Evolutionary conservation across 1,284 basidiomycete species (phyloP), one percentile per base, ranked within the genome.

Genomic region (Cutaneotrichosporon curvatum): DNA sequence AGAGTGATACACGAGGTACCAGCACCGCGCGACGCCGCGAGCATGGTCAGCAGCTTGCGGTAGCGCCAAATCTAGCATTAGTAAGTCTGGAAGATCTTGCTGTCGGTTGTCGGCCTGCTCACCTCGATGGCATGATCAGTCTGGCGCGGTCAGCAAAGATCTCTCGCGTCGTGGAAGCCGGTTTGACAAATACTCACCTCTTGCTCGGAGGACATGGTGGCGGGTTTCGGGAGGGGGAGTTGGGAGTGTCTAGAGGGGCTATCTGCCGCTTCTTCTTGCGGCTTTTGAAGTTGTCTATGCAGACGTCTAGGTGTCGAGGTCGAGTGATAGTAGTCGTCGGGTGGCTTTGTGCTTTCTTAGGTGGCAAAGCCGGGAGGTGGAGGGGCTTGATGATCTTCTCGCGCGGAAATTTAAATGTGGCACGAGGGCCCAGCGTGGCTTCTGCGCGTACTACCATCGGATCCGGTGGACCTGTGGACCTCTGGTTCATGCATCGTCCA

Each of bases 1-100:
- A 98, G 79, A 72, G 87, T 90, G 77, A 99, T 98, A 94, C 98
- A 98, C 63, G 90, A 95, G 49, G 94, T 98, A 59, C 94, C 94
- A 57, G 94, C 94, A 60, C 91, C 92, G 77, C 91, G 81, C 55
- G 91, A 88, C 42, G 83, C 77, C 68, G 94, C 87, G 73, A 95
- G 81, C 75, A 86, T 89, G 78, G 85, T 89, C 76, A 94, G 89
- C 73, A 96, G 87, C 79, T 96, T 97, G 78, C 95, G 92, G 76
- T 96, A 85, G 77, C 96, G 94, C 94, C 78, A 79, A 56, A 79
- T 73, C 67, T 76, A 48, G 9, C 16, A 22, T 36, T 23, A 43
- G 41, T n/a, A 10, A 28, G 7, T 12, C 25, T 7, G 25, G 25
- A 28, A 28, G 12, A 12, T 28, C 25, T 12, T 21, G 37, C 20